Evolutionary conservation across 495 filamentous ascomycete genomes (phyloP).

Genomic region (Penicillium atrosanguineum): DNA sequence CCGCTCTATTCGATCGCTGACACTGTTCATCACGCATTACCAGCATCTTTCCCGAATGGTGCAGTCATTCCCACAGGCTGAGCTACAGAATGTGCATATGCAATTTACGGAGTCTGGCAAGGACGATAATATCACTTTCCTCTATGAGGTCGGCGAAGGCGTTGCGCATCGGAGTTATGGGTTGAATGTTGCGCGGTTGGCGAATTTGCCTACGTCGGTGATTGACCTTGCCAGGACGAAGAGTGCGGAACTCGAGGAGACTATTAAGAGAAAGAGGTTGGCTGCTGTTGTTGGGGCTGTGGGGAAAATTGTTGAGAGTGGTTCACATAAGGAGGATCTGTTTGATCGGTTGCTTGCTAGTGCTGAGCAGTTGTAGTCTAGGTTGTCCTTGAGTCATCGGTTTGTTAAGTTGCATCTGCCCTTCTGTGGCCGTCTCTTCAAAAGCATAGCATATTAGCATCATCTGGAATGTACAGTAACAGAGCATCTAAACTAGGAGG

Average conservation of each 20-base stretch:
- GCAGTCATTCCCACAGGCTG: constrained; percentile 56
- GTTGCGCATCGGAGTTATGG: constrained; percentile 93
- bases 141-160: constrained; percentile 82
- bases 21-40: constrained; percentile 96
- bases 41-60: constrained; percentile 76
- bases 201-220: constrained; percentile 72
- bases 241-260: constrained; percentile 75
- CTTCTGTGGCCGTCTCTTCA: not conserved
- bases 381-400: not conserved
- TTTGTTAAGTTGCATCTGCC: not conserved
- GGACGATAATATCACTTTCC: constrained; percentile 65
- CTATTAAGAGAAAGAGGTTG: constrained; percentile 59
- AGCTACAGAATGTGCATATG: constrained; percentile 79
- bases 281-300: constrained; percentile 41
- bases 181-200: constrained; percentile 86
- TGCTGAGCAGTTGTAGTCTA: constrained; percentile 37
- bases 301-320: constrained; percentile 36
- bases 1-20: constrained; percentile 68
- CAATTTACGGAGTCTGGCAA: constrained; percentile 61
- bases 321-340: constrained; percentile 22
- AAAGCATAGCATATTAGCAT: not conserved
- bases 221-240: constrained; percentile 76
- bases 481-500: too few relatives aligned
- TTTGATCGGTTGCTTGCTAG: constrained; percentile 36
- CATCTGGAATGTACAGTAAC: too few relatives aligned